These are phyloP conservation scores for Fusarium sp. DNA, from an alignment of 2,329 filamentous ascomycete species.

Conservation along the genomic window DNA sequence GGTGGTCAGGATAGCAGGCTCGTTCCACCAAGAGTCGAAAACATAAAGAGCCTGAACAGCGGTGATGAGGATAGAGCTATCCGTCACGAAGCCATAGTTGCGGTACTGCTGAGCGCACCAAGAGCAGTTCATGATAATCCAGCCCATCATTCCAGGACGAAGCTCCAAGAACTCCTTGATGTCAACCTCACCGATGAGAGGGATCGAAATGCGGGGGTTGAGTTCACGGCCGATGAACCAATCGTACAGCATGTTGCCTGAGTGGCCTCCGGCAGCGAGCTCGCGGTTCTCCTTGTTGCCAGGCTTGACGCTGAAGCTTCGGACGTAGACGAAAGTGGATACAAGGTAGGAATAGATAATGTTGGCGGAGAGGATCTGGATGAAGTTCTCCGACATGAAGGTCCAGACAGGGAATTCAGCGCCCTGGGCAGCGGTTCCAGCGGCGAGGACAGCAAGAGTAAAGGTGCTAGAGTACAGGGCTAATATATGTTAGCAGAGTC, in stretches of 20 bases:
- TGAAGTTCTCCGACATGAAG: constrained; percentile 91
- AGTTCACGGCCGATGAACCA: constrained; percentile 97
- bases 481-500: constrained; percentile 52
- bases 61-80: constrained; percentile 86
- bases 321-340: constrained; percentile 83
- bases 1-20: constrained; percentile 88
- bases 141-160: constrained; percentile 90
- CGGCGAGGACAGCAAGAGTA: constrained; percentile 77
- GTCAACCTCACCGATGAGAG: constrained; percentile 86
- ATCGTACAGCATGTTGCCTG: constrained; percentile 90
- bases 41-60: constrained; percentile 85
- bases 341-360: constrained; percentile 80
- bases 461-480: constrained; percentile 82
- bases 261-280: constrained; percentile 83
- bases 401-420: constrained; percentile 90
- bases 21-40: constrained; percentile 87
- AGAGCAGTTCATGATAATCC: constrained; percentile 86
- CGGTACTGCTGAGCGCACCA: constrained; percentile 91
- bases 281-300: constrained; percentile 80
- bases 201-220: constrained; percentile 85
- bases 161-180: constrained; percentile 93
- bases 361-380: constrained; percentile 87
- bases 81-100: constrained; percentile 83
- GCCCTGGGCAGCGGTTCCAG: constrained; percentile 82
- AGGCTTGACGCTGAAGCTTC: constrained; percentile 85